Percentiles rank a stretch among this genome's conserved stretches.
These are phyloP conservation scores for Xylariaceae sp. DNA, from an alignment of 2,329 filamentous ascomycete genomes.

Conservation along the genomic window DNA sequence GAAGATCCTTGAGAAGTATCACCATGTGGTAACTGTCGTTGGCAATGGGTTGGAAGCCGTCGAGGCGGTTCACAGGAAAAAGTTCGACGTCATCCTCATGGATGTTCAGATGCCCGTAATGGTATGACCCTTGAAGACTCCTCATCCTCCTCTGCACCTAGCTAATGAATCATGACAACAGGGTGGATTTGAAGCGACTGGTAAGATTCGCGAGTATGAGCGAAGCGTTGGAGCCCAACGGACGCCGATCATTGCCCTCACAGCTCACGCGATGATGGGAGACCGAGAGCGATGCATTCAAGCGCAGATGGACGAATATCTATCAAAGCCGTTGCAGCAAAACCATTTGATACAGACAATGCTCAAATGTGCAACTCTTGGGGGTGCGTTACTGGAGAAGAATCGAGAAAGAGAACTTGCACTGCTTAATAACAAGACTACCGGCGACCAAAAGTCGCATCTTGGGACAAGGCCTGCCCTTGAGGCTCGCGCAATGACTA, in stretches of 20 bases:
- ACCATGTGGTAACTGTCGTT: constrained; percentile 86
- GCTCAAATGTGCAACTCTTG: constrained; percentile 89
- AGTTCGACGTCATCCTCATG: constrained; percentile 97
- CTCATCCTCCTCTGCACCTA: constrained; percentile 1
- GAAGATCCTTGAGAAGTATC: constrained; percentile 96
- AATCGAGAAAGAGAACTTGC: constrained; percentile 57
- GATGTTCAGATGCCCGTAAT: constrained; percentile 99
- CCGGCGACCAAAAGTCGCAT: constrained; percentile 35
- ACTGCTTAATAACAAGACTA: constrained; percentile 45
- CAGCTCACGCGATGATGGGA: constrained; percentile 97
- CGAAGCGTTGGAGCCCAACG: constrained; percentile 70
- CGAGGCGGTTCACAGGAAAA: constrained; percentile 83
- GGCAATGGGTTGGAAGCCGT: constrained; percentile 92
- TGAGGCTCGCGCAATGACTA: constrained; percentile 62
- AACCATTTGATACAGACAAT: constrained; percentile 98
- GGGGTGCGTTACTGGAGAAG: constrained; percentile 74
- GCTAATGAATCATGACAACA: constrained; percentile 30
- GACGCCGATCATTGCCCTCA: constrained; percentile 93
- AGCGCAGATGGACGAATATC: constrained; percentile 98
- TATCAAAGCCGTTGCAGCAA: constrained; percentile 93
- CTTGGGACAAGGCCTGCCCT: constrained; percentile 26
- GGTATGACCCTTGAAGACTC: constrained; percentile 47
- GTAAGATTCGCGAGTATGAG: constrained; percentile 94
- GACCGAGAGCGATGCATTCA: constrained; percentile 97
- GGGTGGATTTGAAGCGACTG: constrained; percentile 95